Conservation (phyloP, 305 asterid species). For the Fraxinus greggii region DNA sequence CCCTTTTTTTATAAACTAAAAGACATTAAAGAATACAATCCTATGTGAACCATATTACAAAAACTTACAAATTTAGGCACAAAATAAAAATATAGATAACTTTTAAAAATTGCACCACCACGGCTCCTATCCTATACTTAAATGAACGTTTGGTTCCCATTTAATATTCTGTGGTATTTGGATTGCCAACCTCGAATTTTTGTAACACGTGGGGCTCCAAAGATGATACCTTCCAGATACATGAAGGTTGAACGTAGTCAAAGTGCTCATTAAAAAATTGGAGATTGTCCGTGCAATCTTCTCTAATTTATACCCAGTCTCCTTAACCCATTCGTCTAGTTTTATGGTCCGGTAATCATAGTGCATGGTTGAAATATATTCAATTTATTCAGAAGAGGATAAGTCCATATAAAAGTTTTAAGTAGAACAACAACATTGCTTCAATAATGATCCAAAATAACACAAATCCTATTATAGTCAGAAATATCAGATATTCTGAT, state of each 20-base stretch:
- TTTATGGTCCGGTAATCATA: background rate
- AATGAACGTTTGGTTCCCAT: background rate
- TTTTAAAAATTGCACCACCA: background rate
- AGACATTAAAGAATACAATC: background rate
- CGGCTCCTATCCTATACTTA: background rate
- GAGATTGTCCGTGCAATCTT: background rate
- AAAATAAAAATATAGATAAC: background rate
- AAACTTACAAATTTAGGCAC: background rate
- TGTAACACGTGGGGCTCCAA: background rate
- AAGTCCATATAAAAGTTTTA: background rate
- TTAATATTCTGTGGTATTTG: background rate
- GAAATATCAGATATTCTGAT: background rate
- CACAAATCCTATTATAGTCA: background rate
- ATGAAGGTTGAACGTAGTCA: background rate
- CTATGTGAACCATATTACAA: background rate
- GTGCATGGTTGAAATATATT: background rate
- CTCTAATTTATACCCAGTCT: background rate
- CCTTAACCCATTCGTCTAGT: slow-evolving; percentile 9
- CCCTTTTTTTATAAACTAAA: background rate
- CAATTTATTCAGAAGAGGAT: background rate
- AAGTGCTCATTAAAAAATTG: background rate
- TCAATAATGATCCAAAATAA: background rate
- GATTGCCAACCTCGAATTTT: background rate
- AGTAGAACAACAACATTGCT: background rate
- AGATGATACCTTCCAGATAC: background rate